Base-by-base conservation (phyloP, 2,329 filamentous ascomycete species). In the Verticillium nonalfalfae region DNA sequence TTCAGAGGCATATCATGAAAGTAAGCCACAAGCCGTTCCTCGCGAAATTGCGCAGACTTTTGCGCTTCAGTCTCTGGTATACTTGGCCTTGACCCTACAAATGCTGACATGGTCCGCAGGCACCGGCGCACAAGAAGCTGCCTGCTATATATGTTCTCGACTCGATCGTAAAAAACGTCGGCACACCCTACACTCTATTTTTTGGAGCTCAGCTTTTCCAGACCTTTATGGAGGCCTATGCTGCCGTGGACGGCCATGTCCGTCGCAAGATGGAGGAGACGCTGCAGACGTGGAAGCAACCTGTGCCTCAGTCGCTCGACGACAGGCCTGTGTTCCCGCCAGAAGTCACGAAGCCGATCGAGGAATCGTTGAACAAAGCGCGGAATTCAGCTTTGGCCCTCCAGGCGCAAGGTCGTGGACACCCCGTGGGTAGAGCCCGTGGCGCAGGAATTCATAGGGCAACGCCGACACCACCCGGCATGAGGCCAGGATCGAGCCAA, bases 101-200 rank as follows among this genome's bases (percentile, higher is more conserved):
- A 35, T 66, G 70, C 81, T 84, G 69, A 84, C 71, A 64, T 62
- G 55, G 18, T 59, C 57, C 52, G 66, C 76, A 99, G 95, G 91
- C 90, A 60, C 86, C 92, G 56, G 93, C 95, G 45, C 84, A 87
- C 64, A 93, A 93, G 75, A 99, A 98, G 72, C 81, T 99, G 2
- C 93, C 95, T 18, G 92, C 95, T n/a, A 83, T 99, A 34, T 99
- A 98, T 77, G 91, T 99, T 66, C 88, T 99, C 71, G 95, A 99
- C 77, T 98, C 94, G 15, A 94, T 99, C 64, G 93, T 96, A 72
- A 99, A 99, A 77, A 98, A 99, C 79, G 93, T 99, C 64, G 95
- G 95, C 64, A 97, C 94, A 1, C 95, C 95, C 7, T 99, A 99
- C 76, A 98, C 94, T 0, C 83, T 98, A 13, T 98, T 97, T 74